Conservation (phyloP, 2,329 filamentous ascomycete species). For the Mariannaea elegans region DNA sequence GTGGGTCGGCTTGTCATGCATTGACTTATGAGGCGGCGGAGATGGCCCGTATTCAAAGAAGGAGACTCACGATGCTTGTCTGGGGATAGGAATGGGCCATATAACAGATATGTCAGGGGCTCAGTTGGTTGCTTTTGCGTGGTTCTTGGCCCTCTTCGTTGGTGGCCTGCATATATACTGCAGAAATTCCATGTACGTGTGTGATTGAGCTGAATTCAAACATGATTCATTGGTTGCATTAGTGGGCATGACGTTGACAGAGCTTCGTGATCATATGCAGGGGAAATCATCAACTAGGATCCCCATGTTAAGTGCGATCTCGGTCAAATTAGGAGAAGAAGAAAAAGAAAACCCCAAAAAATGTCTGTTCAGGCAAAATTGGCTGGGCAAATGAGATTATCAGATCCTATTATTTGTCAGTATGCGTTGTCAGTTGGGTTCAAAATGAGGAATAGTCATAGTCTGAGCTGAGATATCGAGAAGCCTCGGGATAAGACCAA, state of each 20-base stretch:
- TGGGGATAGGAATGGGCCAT: background rate
- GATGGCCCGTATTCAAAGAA: background rate
- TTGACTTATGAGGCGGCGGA: background rate
- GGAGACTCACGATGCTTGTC: background rate
- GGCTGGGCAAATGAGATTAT: background rate
- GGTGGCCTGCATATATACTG: no score
- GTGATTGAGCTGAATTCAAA: background rate
- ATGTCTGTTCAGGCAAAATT: no score
- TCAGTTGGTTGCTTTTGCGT: background rate
- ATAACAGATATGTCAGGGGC: background rate
- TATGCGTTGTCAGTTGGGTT: background rate
- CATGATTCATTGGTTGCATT: background rate
- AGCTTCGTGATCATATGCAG: background rate
- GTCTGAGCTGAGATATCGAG: no score
- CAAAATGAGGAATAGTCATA: background rate
- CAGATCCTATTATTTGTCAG: background rate
- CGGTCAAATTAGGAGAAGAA: background rate
- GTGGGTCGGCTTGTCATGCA: conserved; percentile 14
- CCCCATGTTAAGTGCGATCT: background rate
- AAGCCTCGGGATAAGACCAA: no score
- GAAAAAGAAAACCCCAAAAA: no score
- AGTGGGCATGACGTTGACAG: background rate
- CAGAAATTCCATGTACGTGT: background rate
- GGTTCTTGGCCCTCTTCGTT: background rate
- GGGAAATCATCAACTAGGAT: background rate